Base-by-base conservation (phyloP, 805 yeast species). In the Metschnikowia peoriensis region DNA sequence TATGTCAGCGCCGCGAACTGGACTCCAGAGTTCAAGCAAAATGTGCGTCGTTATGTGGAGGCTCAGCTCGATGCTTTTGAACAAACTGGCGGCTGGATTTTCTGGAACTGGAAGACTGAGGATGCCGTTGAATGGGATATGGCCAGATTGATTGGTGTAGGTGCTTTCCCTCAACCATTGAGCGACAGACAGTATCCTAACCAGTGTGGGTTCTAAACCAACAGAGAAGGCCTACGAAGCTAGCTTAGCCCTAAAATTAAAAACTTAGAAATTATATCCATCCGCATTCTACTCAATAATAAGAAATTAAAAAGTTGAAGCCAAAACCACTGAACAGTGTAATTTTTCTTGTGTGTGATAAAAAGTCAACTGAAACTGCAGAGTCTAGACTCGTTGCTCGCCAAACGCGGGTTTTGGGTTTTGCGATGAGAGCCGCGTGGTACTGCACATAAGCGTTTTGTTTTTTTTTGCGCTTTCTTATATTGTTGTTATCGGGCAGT, bases 71-170 rank as follows among this genome's bases (percentile, higher is more conserved):
- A 92, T 66, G 89, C 97, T 1, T 72, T 69, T 50, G 89, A 85
- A 62, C 79, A 79, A 61, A 78, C 83, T 53, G 80, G 77, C 37
- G 98, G 98, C 34, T 92, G 97, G 97, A 81, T 89, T 52, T 86
- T 88, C 76, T 92, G 97, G 97, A 82, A 86, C 68, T 91, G 89
- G 86, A 92, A 91, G 77, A 88, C 96, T 28, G 97, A 92, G 71
- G 71, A 70, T 59, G 76, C 89, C 17, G 67, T 86, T 50, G 97
- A 92, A 68, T 92, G 97, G 97, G 96, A 89, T 70, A 79, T 88
- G 73, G 75, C 77, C 61, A 73, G 75, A 57, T 79, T 92, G 61
- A 69, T 80, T 17, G 75, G 68, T 16, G 68, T 79, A 50, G 85
- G 82, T 28, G 65, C 89, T 39, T 85, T 92, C 79, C 97, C 97